phyloP scores from a whole-genome alignment of 2,329 filamentous ascomycete species.

The Ascochyta viciae-villosae region DNA sequence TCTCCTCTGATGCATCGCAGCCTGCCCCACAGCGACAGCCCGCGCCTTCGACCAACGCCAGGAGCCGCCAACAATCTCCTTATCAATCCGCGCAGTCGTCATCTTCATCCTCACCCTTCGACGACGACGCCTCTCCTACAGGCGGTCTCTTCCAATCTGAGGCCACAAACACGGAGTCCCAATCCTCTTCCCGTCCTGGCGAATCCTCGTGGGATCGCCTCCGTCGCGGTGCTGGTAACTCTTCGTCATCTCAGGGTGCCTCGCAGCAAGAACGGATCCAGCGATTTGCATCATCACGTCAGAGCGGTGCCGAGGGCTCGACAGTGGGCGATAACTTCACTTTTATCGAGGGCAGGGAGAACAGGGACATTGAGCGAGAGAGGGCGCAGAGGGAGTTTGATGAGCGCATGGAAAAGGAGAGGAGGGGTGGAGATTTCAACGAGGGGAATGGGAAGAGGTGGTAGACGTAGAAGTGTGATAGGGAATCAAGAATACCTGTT shows the following conservation, averaged over 20 bases:
- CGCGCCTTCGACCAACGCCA: constrained; percentile 5
- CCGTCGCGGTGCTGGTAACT: constrained; percentile 40
- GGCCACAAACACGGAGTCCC: constrained; percentile 18
- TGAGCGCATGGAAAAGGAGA: constrained; percentile 56
- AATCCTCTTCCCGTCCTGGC: constrained; percentile 28
- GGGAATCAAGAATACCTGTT: no score
- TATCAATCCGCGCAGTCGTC: constrained; percentile 8
- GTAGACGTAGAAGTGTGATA: constrained; percentile 26
- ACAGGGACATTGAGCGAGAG: constrained; percentile 52
- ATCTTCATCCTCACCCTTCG: constrained; percentile 22
- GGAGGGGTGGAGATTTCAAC: constrained; percentile 55
- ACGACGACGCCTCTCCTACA: constrained; percentile 48
- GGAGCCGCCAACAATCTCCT: constrained; percentile 16
- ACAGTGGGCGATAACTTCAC: constrained; percentile 53
- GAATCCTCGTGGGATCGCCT: constrained; percentile 56
- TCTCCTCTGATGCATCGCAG: constrained; percentile 21
- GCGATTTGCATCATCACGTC: constrained; percentile 26
- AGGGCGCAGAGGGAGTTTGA: constrained; percentile 61
- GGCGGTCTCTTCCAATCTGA: constrained; percentile 47
- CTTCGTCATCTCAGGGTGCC: constrained; percentile 22
- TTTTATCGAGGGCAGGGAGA: constrained; percentile 53
- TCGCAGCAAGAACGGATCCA: constrained; percentile 19
- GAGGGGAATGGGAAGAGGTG: constrained; percentile 38
- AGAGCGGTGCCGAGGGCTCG: constrained; percentile 39
- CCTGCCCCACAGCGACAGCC: constrained; percentile 11